These are phyloP conservation scores for Penicillium sp. DNA, from an alignment of 2,329 filamentous ascomycete species.

Conservation along the genomic window DNA sequence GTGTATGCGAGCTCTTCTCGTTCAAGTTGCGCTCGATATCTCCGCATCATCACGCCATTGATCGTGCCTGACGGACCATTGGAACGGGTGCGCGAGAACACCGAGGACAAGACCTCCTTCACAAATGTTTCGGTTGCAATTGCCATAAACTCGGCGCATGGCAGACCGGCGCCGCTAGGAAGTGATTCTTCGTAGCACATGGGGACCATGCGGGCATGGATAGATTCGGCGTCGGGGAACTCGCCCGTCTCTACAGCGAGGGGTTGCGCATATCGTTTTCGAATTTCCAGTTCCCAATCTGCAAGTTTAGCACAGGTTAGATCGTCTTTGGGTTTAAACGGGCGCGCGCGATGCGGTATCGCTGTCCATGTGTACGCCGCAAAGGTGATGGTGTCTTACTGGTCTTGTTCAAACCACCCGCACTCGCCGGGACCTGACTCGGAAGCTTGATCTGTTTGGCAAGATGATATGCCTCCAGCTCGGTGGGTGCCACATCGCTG, in stretches of 20 bases:
- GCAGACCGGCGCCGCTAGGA: conserved; percentile 49
- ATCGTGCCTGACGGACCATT: conserved; percentile 61
- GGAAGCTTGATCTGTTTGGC: conserved; percentile 50
- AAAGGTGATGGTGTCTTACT: conserved; percentile 49
- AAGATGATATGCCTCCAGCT: conserved; percentile 43
- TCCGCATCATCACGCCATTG: conserved; percentile 71
- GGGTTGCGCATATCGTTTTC: conserved; percentile 60
- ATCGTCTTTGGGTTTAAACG: background rate
- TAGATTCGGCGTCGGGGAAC: conserved; percentile 56
- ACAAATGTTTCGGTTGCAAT: conserved; percentile 60
- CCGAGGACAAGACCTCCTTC: conserved; percentile 55
- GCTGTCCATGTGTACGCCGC: conserved; percentile 3
- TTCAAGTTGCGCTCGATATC: conserved; percentile 69
- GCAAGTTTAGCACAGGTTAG: conserved; percentile 17
- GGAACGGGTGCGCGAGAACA: conserved; percentile 52
- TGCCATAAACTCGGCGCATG: conserved; percentile 57
- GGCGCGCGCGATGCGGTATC: conserved; percentile 4
- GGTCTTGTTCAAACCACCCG: conserved; percentile 72
- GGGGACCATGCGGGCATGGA: conserved; percentile 57
- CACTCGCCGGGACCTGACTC: conserved; percentile 63
- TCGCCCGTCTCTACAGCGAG: conserved; percentile 59
- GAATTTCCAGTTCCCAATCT: conserved; percentile 62
- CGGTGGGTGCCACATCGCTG: conserved; percentile 28
- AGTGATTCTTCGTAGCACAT: conserved; percentile 64
- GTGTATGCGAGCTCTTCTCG: conserved; percentile 69